Conservation (phyloP, 2,329 filamentous ascomycete genomes). For the Daldinia sp. region DNA sequence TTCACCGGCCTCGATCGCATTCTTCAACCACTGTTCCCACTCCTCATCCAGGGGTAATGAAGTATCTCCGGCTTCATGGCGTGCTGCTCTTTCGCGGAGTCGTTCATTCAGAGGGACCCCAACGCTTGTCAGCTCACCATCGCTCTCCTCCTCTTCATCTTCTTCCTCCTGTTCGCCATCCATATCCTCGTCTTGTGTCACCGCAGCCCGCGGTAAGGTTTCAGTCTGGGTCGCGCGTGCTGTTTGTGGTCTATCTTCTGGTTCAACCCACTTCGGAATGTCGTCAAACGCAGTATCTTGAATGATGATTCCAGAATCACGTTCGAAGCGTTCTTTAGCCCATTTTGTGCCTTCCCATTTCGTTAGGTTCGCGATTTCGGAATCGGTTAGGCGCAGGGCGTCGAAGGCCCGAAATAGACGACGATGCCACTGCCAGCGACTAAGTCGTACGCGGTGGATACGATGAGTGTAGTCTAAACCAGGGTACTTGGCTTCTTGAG, state of each 20-base stretch:
- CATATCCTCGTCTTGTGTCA: slow-evolving; percentile 60
- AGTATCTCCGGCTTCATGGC: slow-evolving; percentile 70
- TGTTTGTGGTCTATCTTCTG: slow-evolving; percentile 52
- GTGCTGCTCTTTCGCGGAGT: slow-evolving; percentile 72
- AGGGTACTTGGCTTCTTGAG: slow-evolving; percentile 83
- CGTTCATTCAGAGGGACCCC: slow-evolving; percentile 73
- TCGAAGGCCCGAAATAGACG: slow-evolving; percentile 83
- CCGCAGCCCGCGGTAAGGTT: slow-evolving; percentile 53
- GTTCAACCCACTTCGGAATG: slow-evolving; percentile 71
- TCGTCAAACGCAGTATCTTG: slow-evolving; percentile 78
- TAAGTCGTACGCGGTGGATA: slow-evolving; percentile 81
- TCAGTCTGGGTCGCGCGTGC: slow-evolving; percentile 47
- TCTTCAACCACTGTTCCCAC: slow-evolving; percentile 81
- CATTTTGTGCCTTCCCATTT: slow-evolving; percentile 87
- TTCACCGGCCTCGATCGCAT: slow-evolving; percentile 73
- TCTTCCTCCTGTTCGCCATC: slow-evolving; percentile 62
- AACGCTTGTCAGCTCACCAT: slow-evolving; percentile 67
- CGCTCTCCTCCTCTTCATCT: slow-evolving; percentile 59
- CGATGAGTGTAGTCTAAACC: slow-evolving; percentile 81
- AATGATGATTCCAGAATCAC: slow-evolving; percentile 77
- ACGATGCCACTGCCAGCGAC: slow-evolving; percentile 81
- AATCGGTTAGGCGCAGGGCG: slow-evolving; percentile 72
- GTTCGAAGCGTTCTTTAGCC: slow-evolving; percentile 84
- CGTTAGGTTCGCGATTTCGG: slow-evolving; percentile 78
- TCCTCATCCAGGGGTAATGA: slow-evolving; percentile 74